phyloP scores from a whole-genome alignment of 805 yeast genomes.

The Yamadazyma takamatsuzukensis region DNA sequence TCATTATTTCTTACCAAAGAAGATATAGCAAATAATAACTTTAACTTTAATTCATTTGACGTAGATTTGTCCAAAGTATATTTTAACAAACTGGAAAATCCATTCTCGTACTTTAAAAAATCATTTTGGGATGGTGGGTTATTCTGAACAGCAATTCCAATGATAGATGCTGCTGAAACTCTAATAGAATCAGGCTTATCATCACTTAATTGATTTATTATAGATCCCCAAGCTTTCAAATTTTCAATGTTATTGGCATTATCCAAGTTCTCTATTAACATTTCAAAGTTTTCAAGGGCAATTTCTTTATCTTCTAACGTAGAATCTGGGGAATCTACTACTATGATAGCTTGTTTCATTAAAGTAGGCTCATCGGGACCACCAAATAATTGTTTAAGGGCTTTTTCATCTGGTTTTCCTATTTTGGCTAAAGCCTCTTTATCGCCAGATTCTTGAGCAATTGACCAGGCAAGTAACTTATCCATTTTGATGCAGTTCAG shows the following conservation, averaged over 20 bases:
- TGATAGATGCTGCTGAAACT: conserved; percentile 61
- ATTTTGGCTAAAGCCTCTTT: conserved; percentile 59
- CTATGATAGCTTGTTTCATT: conserved; percentile 73
- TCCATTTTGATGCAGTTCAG: too few species aligned
- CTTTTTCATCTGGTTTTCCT: conserved; percentile 76
- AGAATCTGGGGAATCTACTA: conserved; percentile 56
- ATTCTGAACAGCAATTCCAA: conserved; percentile 93
- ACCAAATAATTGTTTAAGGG: conserved; percentile 70
- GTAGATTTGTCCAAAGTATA: conserved; percentile 30
- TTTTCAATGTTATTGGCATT: conserved; percentile 91
- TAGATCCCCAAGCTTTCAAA: conserved; percentile 72
- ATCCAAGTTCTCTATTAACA: conserved; percentile 89
- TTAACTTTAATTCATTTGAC: conserved; percentile 41
- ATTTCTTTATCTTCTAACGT: conserved; percentile 60
- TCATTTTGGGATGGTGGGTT: conserved; percentile 72
- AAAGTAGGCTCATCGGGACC: conserved; percentile 84
- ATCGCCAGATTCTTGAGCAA: conserved; percentile 71
- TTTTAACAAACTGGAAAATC: conserved; percentile 43
- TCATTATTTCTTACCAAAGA: conserved; percentile 67
- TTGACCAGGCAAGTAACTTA: conserved; percentile 87
- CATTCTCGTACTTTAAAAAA: conserved; percentile 49
- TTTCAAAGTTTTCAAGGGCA: conserved; percentile 89
- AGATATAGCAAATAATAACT: conserved; percentile 76
- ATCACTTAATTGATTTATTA: conserved; percentile 52
- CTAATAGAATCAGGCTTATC: conserved; percentile 36